These are phyloP conservation scores for Hericium rajendrae DNA, from an alignment of 768 basidiomycete species.

Conservation along the genomic window DNA sequence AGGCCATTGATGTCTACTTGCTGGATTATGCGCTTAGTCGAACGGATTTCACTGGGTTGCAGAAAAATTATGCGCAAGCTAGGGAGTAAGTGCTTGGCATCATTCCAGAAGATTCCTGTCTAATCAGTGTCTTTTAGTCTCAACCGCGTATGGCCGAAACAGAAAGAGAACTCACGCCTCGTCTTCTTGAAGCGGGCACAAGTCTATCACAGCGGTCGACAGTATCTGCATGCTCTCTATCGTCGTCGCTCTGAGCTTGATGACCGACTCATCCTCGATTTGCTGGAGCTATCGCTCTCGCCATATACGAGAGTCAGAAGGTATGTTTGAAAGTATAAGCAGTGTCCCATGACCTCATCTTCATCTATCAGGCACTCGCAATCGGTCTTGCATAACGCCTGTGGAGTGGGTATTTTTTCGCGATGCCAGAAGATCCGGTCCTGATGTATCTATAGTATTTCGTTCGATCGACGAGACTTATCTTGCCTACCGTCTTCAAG, in stretches of 20 bases:
- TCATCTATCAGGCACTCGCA: slow-evolving; percentile 49
- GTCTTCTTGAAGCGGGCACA: slow-evolving; percentile 73
- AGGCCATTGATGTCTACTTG: slow-evolving; percentile 67
- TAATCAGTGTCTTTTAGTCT: slow-evolving; percentile 30
- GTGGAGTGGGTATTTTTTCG: slow-evolving; percentile 39
- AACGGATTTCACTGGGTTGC: slow-evolving; percentile 48
- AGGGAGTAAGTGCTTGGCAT: slow-evolving; percentile 39
- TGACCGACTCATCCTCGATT: slow-evolving; percentile 54
- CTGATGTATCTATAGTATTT: slow-evolving; percentile 22
- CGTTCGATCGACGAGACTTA: slow-evolving; percentile 59
- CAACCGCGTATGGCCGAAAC: slow-evolving; percentile 58
- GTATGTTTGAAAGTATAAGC: slow-evolving; percentile 28
- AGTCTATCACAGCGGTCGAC: slow-evolving; percentile 63
- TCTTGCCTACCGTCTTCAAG: slow-evolving; percentile 49
- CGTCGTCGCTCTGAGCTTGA: slow-evolving; percentile 68
- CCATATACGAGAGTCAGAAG: slow-evolving; percentile 71
- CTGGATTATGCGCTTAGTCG: slow-evolving; percentile 60
- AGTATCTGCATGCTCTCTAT: slow-evolving; percentile 71
- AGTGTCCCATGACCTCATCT: neutral
- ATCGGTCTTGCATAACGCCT: slow-evolving; percentile 50
- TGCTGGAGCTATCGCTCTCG: slow-evolving; percentile 69
- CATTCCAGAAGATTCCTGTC: neutral
- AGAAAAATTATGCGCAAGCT: slow-evolving; percentile 56
- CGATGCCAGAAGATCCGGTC: neutral
- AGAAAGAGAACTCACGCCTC: slow-evolving; percentile 67